phyloP scores from a whole-genome alignment of 352 stramenopile species.

The Thalassiosira oceanica region DNA sequence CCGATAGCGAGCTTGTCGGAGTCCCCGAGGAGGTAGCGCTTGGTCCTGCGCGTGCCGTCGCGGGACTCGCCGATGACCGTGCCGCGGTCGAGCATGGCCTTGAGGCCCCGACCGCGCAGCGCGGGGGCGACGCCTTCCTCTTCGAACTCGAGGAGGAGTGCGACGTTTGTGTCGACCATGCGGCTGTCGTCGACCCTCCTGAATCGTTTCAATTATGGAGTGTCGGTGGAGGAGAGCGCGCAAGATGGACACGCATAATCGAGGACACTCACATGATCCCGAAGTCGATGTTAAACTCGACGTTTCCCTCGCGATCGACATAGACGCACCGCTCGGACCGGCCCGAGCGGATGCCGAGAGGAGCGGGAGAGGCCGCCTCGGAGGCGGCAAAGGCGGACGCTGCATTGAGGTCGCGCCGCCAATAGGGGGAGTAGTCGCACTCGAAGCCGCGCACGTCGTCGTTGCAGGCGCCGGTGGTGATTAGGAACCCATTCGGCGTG shows the following conservation, averaged over 20 bases:
- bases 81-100: neutral
- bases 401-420: neutral
- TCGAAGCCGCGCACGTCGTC: constrained; percentile 24
- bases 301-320: constrained; percentile 9
- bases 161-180: constrained; percentile 11
- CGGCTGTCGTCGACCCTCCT: constrained; percentile 6
- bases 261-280: constrained; percentile 19
- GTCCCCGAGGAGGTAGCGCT: constrained; percentile 14
- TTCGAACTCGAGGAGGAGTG: constrained; percentile 18
- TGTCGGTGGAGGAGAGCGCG: too few species aligned
- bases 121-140: neutral
- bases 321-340: constrained; percentile 18
- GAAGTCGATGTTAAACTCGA: constrained; percentile 6
- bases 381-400: neutral
- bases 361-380: neutral
- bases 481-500: constrained; percentile 14
- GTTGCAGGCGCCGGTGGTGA: too few species aligned
- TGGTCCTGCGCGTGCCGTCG: neutral
- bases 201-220: too few species aligned
- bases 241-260: too few species aligned
- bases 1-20: constrained; percentile 25
- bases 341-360: constrained; percentile 9
- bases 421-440: neutral
- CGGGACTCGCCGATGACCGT: neutral
- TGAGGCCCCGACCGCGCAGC: neutral